Base-by-base conservation (phyloP, 208 protist species). In the Acanthamoeba rhysodes region DNA sequence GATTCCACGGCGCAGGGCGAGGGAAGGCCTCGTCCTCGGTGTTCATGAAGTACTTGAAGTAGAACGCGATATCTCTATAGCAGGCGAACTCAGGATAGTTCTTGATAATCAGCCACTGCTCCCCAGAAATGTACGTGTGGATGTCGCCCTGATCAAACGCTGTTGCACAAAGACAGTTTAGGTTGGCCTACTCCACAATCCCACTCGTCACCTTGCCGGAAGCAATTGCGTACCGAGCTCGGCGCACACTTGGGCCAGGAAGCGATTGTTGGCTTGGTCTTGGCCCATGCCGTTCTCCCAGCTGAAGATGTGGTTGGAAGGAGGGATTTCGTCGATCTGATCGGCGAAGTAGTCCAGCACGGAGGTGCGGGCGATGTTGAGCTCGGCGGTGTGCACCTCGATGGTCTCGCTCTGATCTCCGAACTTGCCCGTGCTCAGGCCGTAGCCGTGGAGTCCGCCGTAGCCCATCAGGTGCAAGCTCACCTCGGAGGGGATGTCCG, bases 291-390 rank as follows among this genome's bases (percentile, higher is more conserved):
- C 94, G 45, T 95, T 78, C 94, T 95, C 94, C 57, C 34, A 94
- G 62, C 55, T 48, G 18, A 93, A 94, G 41, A 95, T 94, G 48
- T 94, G 88, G 41, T 94, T 94, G 66, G 88, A 70, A 27, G 37
- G 88, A 76, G 88, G 88, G 66, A 94, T 84, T 16, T 93, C 57
- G 62, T 95, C 94, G 29, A n/a, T 20, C 84, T 96, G 93, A 22
- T 93, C 93, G 24, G 94, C 95, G 57, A 97, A 98, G 96, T 98
- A 98, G 94, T 98, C 97, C 72, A 98, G 82, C 45, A 97, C 95
- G 27, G 82, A 48, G 14, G 97, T 96, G n/a, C 97, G 97, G 64
- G 97, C 97, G 16, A 97, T 94, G 78, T 97, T 95, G 55, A 98
- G 88, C 94, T 98, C 97, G 5, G 97, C 97, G 27, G 59, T 94